Evolutionary conservation across 1,284 basidiomycete genomes (phyloP), one percentile per base, ranked within the genome.

Genomic region (Ceratobasidium sp.): DNA sequence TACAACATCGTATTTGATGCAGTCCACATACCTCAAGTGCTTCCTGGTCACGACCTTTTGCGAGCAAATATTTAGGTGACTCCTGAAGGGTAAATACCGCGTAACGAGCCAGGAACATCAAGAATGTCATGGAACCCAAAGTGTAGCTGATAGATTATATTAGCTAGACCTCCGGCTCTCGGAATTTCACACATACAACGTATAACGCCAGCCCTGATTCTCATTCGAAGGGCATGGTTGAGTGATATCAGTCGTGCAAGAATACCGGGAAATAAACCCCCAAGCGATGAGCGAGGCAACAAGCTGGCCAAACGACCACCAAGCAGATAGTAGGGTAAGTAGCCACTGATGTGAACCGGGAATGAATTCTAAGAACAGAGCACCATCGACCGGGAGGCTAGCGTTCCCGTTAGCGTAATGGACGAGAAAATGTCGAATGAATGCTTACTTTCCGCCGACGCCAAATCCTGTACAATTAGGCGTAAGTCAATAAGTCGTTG

Each of bases 171-270:
- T 73, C 20, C n/a, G 33, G 42, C 64, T n/a, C 23, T 17, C 78
- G 10, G 33, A 17, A 42, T 5, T 15, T 62, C 26, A 52, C 17
- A 83, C 83, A 78, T 83, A 91, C 88, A 89, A 85, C 40, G 89
- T 88, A 83, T 91, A 91, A 81, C 91, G 85, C 90, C 90, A 91
- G 28, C 90, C 90, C 85, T 87, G 87, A 82, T 91, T 91, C 73
- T 86, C 82, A 1, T 83, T 83, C 74, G 84, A 85, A 2, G 85
- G 82, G 80, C 90, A 90, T 48, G 78, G 78, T 40, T 80, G 81
- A 77, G 82, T 82, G 77, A 81, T 80, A 79, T 82, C 80, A 82
- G n/a, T 78, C 38, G 76, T 78, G 79, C 88, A 89, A 2, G 88
- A 88, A 79, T 84, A 90, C 80, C 88, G 88, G 26, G 85, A 85